A percentile compares a stretch with the other conserved stretches of the same genome.
phyloP scores from a whole-genome alignment of 768 basidiomycete genomes.

The Tephrocybe sp. region DNA sequence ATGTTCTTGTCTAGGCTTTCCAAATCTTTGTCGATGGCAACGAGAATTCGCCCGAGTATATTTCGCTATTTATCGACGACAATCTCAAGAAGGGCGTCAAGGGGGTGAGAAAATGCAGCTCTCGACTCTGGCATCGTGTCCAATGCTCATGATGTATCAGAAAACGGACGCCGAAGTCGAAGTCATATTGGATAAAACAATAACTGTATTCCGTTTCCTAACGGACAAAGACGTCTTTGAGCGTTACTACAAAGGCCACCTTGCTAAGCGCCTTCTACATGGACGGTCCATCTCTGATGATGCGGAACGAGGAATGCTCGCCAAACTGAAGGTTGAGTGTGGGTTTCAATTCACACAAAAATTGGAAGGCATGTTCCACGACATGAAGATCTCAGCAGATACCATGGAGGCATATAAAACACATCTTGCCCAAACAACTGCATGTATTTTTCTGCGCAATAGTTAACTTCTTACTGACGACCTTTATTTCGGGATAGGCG shows the following conservation, averaged over 20 bases:
- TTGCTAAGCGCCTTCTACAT: conserved; percentile 87
- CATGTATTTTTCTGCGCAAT: conserved; percentile 34
- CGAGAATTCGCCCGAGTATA: conserved; percentile 86
- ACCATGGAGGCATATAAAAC: conserved; percentile 73
- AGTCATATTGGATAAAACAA: conserved; percentile 88
- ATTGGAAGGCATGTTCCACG: conserved; percentile 98
- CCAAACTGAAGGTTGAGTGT: conserved; percentile 95
- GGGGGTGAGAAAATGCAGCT: conserved; percentile 58
- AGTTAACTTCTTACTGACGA: conserved; percentile 9
- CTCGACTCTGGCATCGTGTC: not conserved
- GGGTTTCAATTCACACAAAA: conserved; percentile 97
- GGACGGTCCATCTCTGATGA: conserved; percentile 94
- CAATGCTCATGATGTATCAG: conserved; percentile 37
- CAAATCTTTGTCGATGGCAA: conserved; percentile 89
- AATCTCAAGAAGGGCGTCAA: conserved; percentile 93
- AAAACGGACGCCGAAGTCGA: conserved; percentile 96
- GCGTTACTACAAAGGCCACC: conserved; percentile 94
- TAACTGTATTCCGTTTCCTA: conserved; percentile 92
- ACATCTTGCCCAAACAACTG: conserved; percentile 57
- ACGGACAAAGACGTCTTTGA: conserved; percentile 98
- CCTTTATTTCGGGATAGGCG: conserved; percentile 50
- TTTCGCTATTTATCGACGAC: conserved; percentile 96
- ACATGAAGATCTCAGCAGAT: conserved; percentile 88
- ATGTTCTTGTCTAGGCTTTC: conserved; percentile 66
- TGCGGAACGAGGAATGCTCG: conserved; percentile 95